These are phyloP conservation scores for Syzygium syzygioides DNA, from an alignment of 441 rosid species.

Conservation along the genomic window DNA sequence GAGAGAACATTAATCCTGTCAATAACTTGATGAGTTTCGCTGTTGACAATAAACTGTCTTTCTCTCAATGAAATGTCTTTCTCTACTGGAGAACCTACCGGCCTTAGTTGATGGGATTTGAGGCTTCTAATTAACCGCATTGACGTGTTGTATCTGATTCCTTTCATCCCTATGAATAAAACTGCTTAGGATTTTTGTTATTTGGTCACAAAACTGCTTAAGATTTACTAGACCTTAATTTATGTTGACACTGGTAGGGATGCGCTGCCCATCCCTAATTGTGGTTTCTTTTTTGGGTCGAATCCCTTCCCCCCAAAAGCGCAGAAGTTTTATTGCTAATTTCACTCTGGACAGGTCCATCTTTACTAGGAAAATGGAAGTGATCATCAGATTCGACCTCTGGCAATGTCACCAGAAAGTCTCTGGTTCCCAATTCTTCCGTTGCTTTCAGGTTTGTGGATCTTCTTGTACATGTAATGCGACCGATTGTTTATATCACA, in stretches of 20 bases:
- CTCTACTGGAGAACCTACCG: slow-evolving; percentile 36
- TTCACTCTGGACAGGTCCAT: background rate
- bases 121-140: background rate
- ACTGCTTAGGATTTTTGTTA: background rate
- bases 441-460: background rate
- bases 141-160: background rate
- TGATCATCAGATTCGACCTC: background rate
- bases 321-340: background rate
- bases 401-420: background rate
- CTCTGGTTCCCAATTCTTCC: background rate
- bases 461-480: background rate
- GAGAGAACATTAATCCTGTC: slow-evolving; percentile 28
- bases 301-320: background rate
- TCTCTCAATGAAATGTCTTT: slow-evolving; percentile 15
- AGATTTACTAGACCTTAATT: background rate
- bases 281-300: background rate
- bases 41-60: slow-evolving; percentile 17
- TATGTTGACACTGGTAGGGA: background rate
- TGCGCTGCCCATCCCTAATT: background rate
- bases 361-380: background rate
- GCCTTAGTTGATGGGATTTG: slow-evolving; percentile 18
- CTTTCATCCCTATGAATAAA: background rate
- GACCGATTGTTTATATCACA: background rate
- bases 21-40: slow-evolving; percentile 25
- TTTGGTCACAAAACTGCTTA: background rate